Evolutionary conservation across 2,329 filamentous ascomycete genomes (phyloP).

Genomic region (Alternaria rosae): DNA sequence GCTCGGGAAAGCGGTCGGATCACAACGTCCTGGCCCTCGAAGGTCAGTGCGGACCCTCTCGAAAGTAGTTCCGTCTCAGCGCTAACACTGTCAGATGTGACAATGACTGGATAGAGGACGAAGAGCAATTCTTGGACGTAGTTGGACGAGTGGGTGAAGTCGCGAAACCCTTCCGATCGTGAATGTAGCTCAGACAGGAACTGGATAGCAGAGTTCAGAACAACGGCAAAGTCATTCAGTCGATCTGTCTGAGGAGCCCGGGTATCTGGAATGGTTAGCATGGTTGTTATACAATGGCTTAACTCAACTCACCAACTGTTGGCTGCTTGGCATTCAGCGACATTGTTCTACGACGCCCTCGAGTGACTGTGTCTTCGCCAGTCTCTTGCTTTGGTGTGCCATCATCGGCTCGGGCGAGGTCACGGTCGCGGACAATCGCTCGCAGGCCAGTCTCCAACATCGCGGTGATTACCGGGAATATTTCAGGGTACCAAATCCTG

Average conservation of each 20-base stretch:
- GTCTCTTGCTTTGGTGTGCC: slow-evolving; percentile 25
- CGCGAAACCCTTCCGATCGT: slow-evolving; percentile 79
- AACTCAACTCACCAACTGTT: slow-evolving; percentile 35
- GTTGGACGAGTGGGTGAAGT: slow-evolving; percentile 80
- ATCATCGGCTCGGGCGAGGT: slow-evolving; percentile 30
- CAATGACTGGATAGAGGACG: slow-evolving; percentile 85
- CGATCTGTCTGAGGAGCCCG: slow-evolving; percentile 45
- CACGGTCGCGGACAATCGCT: slow-evolving; percentile 46
- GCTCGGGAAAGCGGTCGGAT: slow-evolving; percentile 76
- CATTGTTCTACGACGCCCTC: slow-evolving; percentile 68
- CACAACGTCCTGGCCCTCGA: slow-evolving; percentile 85
- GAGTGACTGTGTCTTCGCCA: slow-evolving; percentile 33
- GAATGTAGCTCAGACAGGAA: slow-evolving; percentile 81
- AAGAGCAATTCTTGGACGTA: slow-evolving; percentile 82
- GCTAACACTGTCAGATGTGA: slow-evolving; percentile 82
- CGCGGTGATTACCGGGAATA: slow-evolving; percentile 78
- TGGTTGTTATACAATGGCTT: accelerated
- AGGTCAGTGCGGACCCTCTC: slow-evolving; percentile 78
- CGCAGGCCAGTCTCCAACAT: slow-evolving; percentile 90
- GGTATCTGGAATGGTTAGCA: slow-evolving; percentile 38
- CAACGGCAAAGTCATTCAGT: slow-evolving; percentile 65
- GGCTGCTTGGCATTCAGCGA: slow-evolving; percentile 67
- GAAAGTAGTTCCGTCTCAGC: slow-evolving; percentile 89
- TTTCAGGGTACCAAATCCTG: slow-evolving; percentile 77
- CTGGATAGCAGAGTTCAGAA: slow-evolving; percentile 78